These are phyloP conservation scores for Pseudofabraea citricarpa DNA, from an alignment of 2,329 filamentous ascomycete species.

Conservation along the genomic window DNA sequence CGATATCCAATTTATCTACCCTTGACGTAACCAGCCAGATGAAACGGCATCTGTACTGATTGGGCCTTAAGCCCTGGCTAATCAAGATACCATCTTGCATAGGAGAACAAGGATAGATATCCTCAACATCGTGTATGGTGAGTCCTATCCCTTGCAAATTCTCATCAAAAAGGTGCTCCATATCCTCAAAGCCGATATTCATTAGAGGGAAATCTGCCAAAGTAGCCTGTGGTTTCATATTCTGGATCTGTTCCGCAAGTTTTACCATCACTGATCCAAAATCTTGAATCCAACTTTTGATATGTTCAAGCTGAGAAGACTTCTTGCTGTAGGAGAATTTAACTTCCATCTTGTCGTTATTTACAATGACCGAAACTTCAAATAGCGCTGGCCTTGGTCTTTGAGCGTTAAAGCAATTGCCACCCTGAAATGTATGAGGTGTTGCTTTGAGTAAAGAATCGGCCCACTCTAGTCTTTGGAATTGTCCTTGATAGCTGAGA, in stretches of 20 bases:
- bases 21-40: constrained; percentile 7
- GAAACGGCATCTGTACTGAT: background rate
- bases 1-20: too few relatives aligned
- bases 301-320: background rate
- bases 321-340: background rate
- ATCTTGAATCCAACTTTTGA: background rate
- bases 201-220: background rate
- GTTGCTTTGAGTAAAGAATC: background rate
- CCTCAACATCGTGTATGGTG: constrained; percentile 1
- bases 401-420: background rate
- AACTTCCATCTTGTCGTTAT: background rate
- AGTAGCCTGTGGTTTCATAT: background rate
- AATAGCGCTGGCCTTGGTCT: background rate
- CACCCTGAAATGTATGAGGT: background rate
- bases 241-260: background rate
- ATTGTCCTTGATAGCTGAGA: background rate
- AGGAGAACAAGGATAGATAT: constrained; percentile 9
- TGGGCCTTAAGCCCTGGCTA: constrained; percentile 4
- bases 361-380: background rate
- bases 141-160: background rate
- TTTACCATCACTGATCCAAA: background rate
- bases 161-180: background rate
- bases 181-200: background rate
- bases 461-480: background rate
- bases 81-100: constrained; percentile 11